These are phyloP conservation scores for Blastocystis sp. DNA, from an alignment of 352 stramenopile genomes.

Conservation along the genomic window DNA sequence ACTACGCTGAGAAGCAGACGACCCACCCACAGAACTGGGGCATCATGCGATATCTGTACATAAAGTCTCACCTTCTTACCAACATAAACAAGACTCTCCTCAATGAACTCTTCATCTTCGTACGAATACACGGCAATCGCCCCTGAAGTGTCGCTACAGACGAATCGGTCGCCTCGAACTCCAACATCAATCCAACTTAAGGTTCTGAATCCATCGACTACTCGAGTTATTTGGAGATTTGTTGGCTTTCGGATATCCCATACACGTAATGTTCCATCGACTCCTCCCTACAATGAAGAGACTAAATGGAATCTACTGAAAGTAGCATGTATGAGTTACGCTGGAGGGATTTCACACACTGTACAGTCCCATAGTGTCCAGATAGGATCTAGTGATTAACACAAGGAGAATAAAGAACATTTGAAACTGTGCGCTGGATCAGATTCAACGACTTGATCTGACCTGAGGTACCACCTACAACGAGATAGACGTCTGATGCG, in stretches of 20 bases:
- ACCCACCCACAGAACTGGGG: constrained; percentile 1
- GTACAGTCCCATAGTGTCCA: background rate
- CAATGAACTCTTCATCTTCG: background rate
- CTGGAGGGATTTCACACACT: background rate
- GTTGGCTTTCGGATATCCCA: constrained; percentile 38
- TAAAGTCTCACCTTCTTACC: background rate
- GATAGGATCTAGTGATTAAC: background rate
- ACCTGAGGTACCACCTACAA: background rate
- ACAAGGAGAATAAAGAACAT: background rate
- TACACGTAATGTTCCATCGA: constrained; percentile 11
- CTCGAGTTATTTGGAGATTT: background rate
- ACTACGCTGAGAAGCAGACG: constrained; percentile 23
- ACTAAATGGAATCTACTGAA: background rate
- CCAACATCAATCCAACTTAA: background rate
- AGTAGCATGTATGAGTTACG: constrained; percentile 5
- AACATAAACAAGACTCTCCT: constrained; percentile 25
- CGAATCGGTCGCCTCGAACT: background rate
- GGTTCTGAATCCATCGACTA: background rate
- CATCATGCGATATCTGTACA: background rate
- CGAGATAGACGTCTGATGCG: background rate
- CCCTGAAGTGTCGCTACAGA: background rate
- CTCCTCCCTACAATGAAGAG: background rate
- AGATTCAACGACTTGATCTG: constrained; percentile 28
- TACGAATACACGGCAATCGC: background rate
- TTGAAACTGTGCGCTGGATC: background rate